Percentiles rank a stretch among this genome's conserved stretches.
Conservation (phyloP, 805 yeast genomes). For the Candida stauntonica region DNA sequence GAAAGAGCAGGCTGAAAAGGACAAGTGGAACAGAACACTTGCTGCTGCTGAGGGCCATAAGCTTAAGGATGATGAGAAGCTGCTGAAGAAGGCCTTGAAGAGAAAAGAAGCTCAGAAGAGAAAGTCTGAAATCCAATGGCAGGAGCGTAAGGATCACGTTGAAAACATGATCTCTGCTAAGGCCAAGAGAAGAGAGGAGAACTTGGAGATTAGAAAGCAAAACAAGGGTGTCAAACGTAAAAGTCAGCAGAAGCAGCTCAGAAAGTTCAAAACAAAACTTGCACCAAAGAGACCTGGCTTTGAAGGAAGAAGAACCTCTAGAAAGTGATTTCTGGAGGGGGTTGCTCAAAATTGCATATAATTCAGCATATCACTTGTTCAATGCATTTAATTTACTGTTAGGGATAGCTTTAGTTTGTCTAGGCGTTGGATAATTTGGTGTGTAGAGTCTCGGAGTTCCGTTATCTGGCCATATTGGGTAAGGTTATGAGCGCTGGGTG, state of each 20-base stretch:
- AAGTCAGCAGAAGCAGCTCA: slow-evolving; percentile 62
- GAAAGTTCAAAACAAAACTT: slow-evolving; percentile 55
- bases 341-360: not conserved
- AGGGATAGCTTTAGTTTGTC: no score
- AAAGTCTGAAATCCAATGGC: slow-evolving; percentile 89
- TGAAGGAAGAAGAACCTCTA: slow-evolving; percentile 52
- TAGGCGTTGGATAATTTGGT: no score
- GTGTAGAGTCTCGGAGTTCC: no score
- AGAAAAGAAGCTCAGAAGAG: slow-evolving; percentile 78
- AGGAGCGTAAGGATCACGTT: slow-evolving; percentile 78
- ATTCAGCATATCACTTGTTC: not conserved
- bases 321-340: not conserved
- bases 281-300: slow-evolving; percentile 79
- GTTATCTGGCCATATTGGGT: no score
- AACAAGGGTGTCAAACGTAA: slow-evolving; percentile 79
- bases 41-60: slow-evolving; percentile 86
- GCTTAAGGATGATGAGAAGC: slow-evolving; percentile 83
- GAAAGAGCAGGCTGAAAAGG: slow-evolving; percentile 57
- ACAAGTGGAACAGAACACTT: slow-evolving; percentile 80
- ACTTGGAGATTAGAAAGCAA: slow-evolving; percentile 77
- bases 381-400: not conserved
- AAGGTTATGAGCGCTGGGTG: no score
- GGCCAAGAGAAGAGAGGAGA: slow-evolving; percentile 87
- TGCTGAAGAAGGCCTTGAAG: slow-evolving; percentile 81
- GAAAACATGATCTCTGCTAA: slow-evolving; percentile 69